phyloP scores from a whole-genome alignment of 805 yeast species.

The Priceomyces castillae region DNA sequence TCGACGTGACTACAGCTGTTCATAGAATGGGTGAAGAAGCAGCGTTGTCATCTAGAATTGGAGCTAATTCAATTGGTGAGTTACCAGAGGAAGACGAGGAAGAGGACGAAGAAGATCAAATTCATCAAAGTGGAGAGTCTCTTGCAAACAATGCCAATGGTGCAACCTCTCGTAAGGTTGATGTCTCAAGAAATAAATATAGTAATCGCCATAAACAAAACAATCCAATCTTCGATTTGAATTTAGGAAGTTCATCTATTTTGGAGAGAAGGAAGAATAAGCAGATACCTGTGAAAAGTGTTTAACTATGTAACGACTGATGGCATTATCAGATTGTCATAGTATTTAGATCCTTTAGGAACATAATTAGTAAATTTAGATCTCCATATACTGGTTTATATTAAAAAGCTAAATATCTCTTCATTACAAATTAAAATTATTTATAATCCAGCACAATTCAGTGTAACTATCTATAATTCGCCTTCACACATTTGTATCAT shows the following conservation, averaged over 20 bases:
- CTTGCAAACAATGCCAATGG: background rate
- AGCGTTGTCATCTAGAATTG: conserved; percentile 25
- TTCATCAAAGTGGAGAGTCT: background rate
- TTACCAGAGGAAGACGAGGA: conserved; percentile 37
- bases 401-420: too few species aligned
- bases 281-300: conserved; percentile 11
- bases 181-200: background rate
- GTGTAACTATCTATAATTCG: too few species aligned
- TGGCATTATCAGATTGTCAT: background rate
- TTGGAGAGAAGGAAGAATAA: conserved; percentile 42
- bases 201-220: conserved; percentile 6
- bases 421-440: too few species aligned
- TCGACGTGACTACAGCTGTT: conserved; percentile 82
- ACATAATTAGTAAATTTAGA: too few species aligned
- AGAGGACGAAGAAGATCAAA: conserved; percentile 14
- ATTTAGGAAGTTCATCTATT: conserved; percentile 52
- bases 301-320: background rate
- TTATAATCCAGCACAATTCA: too few species aligned
- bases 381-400: too few species aligned
- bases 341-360: background rate
- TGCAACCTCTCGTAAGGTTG: background rate
- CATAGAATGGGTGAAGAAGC: conserved; percentile 75
- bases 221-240: conserved; percentile 37
- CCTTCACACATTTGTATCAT: too few species aligned
- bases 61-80: conserved; percentile 18